These are phyloP conservation scores for Oryza australiensis DNA, from an alignment of 176 grass and related monocot genomes.

Conservation along the genomic window DNA sequence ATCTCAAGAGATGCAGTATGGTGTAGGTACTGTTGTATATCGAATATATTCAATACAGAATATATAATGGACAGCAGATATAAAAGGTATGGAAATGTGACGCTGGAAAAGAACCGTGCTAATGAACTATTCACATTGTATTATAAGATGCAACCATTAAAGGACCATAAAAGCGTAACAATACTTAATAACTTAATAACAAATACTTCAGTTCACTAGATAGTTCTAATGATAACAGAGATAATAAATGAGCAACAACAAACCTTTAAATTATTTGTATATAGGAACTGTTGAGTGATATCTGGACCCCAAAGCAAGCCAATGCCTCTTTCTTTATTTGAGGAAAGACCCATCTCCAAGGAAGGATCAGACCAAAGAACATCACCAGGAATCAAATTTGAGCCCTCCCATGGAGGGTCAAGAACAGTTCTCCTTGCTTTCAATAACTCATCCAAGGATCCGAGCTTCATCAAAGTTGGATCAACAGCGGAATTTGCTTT, in stretches of 20 bases:
- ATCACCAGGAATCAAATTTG: constrained; percentile 94
- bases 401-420: constrained; percentile 88
- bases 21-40: neutral
- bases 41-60: neutral
- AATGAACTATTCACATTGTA: neutral
- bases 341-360: constrained; percentile 63
- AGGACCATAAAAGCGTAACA: neutral
- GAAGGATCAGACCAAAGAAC: constrained; percentile 97
- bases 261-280: constrained; percentile 88
- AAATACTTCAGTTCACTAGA: neutral
- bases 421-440: constrained; percentile 93
- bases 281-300: constrained; percentile 87
- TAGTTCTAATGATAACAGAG: neutral
- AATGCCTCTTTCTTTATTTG: constrained; percentile 93
- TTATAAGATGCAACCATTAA: neutral
- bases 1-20: neutral
- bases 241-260: constrained; percentile 28
- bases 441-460: constrained; percentile 81
- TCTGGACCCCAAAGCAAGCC: constrained; percentile 98
- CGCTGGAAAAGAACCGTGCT: neutral
- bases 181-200: neutral
- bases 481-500: constrained; percentile 34
- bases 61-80: neutral
- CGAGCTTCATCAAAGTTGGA: constrained; percentile 58
- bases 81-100: neutral